Evolutionary conservation across 2,329 filamentous ascomycete species (phyloP), one percentile per base, ranked within the genome.

Genomic region (Lachnellula occidentalis): DNA sequence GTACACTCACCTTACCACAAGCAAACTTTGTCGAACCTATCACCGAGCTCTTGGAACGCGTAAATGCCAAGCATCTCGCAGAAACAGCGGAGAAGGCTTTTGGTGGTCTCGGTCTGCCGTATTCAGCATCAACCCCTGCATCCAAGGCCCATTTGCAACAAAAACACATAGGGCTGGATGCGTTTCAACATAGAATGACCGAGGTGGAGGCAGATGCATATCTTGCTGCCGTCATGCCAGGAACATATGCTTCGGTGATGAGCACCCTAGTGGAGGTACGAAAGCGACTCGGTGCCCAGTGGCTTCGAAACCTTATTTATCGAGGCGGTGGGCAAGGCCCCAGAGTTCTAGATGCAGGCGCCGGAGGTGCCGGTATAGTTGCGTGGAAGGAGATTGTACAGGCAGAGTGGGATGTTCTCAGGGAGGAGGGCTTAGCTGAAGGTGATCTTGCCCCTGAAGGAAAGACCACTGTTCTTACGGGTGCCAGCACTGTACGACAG

Each of bases 401-500:
- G 58, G 87, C 92, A 0, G 92, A 97, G 68, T 95, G 88, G 86
- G 83, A 88, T 51, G 68, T 86, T 1, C 79, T 92, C 72, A 79
- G 68, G 24, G 79, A 83, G 4, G 73, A 76, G 34, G 74, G 74
- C 0, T 64, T 71, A 21, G 71, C 76, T 34, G 60, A 64, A 22
- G 75, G 72, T 1, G 67, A 71, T 0, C 69, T 75, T 2, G 83
- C 85, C 1, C 76, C 80, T 2, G 81, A 84, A 1, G 88, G 90
- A 1, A 90, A 87, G 68, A 87, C 88, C 51, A 92, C 90, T 0
- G 91, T 95, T 1, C 74, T 97, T 3, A 83, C 88, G 2, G 90
- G 85, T 0, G 88, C 90, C 0, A 82, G 90, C 58, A 74, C 83
- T 2, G 76, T 99, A 27, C 83, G 91, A 17, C 78, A 88, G 53